These are phyloP conservation scores for Penicillium hordei DNA, from an alignment of 2,329 filamentous ascomycete species.

Conservation along the genomic window DNA sequence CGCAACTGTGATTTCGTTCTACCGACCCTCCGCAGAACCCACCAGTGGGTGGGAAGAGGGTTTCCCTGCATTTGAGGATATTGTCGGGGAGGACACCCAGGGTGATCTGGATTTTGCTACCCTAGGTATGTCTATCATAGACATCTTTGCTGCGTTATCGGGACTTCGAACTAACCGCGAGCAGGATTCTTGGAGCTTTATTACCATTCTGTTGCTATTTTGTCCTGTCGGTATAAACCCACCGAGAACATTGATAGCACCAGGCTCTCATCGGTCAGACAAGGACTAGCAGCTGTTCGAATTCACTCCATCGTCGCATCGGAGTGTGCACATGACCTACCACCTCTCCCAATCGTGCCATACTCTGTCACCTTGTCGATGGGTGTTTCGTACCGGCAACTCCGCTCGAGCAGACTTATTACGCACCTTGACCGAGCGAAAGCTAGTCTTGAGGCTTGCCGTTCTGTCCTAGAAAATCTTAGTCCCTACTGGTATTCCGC, in stretches of 20 bases:
- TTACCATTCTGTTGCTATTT: slow-evolving; percentile 58
- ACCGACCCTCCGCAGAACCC: slow-evolving; percentile 37
- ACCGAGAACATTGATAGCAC: slow-evolving; percentile 44
- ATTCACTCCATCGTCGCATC: slow-evolving; percentile 54
- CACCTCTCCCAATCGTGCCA: slow-evolving; percentile 56
- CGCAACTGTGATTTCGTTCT: slow-evolving; percentile 42
- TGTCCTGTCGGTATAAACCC: slow-evolving; percentile 52
- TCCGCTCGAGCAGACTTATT: slow-evolving; percentile 52
- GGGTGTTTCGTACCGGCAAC: slow-evolving; percentile 57
- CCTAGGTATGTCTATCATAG: slow-evolving; percentile 23
- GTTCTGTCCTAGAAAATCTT: slow-evolving; percentile 36
- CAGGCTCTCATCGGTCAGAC: slow-evolving; percentile 54
- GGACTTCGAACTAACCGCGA: neutral
- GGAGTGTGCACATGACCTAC: slow-evolving; percentile 47
- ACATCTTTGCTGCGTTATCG: neutral
- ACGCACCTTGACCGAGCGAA: slow-evolving; percentile 39
- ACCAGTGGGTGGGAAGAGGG: slow-evolving; percentile 41
- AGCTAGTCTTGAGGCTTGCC: slow-evolving; percentile 38
- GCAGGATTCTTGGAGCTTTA: slow-evolving; percentile 55
- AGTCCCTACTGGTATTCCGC: slow-evolving; percentile 42
- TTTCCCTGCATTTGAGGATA: slow-evolving; percentile 40
- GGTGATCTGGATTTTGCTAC: slow-evolving; percentile 32
- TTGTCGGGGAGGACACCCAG: slow-evolving; percentile 30
- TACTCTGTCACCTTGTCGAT: slow-evolving; percentile 58
- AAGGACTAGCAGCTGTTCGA: slow-evolving; percentile 56